A percentile compares a stretch with the other conserved stretches of the same genome.
phyloP scores from a whole-genome alignment of 345 rosid genomes.

The Orychophragmus violaceus region DNA sequence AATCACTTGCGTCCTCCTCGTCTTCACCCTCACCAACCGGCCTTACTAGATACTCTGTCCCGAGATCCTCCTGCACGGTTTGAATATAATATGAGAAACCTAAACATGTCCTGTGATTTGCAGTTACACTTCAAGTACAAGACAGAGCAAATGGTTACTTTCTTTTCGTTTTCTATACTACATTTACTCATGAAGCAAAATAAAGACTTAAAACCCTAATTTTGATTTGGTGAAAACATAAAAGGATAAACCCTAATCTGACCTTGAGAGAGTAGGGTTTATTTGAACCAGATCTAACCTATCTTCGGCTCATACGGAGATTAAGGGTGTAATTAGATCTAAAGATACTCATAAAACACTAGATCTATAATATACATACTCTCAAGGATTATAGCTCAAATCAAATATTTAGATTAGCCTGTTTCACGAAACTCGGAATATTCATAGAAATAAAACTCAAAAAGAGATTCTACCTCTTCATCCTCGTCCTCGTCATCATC shows the following conservation, averaged over 20 bases:
- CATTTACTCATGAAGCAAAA: too few relatives aligned
- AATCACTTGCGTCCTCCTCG: constrained; percentile 86
- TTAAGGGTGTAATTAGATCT: background rate
- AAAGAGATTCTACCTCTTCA: constrained; percentile 35
- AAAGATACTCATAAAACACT: background rate
- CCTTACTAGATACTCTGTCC: constrained; percentile 71
- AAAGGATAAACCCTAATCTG: background rate
- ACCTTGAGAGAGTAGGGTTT: background rate
- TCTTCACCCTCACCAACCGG: constrained; percentile 73
- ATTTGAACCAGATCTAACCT: background rate
- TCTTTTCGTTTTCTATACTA: too few relatives aligned
- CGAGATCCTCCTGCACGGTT: constrained; percentile 58
- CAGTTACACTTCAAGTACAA: background rate
- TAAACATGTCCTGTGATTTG: background rate
- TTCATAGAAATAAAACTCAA: background rate
- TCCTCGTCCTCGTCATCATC: constrained; percentile 40
- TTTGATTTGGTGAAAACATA: background rate
- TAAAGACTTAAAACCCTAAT: background rate
- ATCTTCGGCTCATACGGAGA: background rate
- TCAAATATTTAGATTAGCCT: background rate
- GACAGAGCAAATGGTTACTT: too few relatives aligned
- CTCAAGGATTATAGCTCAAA: background rate
- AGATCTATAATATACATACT: constrained; percentile 16
- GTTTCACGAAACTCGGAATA: background rate
- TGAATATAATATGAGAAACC: background rate